Percentiles rank a stretch among this genome's conserved stretches.
Conservation (phyloP, 176 grass and related monocot genomes). For the Pharus latifolius region DNA sequence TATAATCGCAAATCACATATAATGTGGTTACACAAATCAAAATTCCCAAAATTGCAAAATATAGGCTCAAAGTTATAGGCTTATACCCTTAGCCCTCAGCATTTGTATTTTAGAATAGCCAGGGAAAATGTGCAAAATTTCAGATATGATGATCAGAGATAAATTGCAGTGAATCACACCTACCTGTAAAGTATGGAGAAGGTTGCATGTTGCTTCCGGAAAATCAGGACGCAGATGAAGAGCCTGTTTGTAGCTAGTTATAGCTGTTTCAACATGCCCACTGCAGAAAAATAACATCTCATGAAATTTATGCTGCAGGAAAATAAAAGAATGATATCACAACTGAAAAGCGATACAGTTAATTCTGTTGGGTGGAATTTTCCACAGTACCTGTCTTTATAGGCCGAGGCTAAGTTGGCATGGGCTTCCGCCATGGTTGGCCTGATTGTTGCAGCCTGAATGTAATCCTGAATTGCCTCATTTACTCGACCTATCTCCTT, state of each 20-base stretch:
- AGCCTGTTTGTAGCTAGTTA: slow-evolving; percentile 76
- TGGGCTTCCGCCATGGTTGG: slow-evolving; percentile 91
- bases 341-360: background rate
- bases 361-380: background rate
- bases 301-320: background rate
- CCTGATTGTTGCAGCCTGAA: slow-evolving; percentile 56
- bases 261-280: slow-evolving; percentile 67
- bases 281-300: slow-evolving; percentile 28
- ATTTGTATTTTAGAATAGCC: background rate
- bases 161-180: background rate
- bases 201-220: slow-evolving; percentile 85
- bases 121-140: background rate
- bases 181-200: slow-evolving; percentile 85
- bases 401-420: slow-evolving; percentile 90
- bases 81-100: background rate
- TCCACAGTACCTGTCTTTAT: slow-evolving; percentile 63
- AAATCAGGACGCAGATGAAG: slow-evolving; percentile 66
- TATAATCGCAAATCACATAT: too few species aligned
- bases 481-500: slow-evolving; percentile 83
- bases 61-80: background rate
- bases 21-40: background rate
- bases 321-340: background rate
- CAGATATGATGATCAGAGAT: background rate
- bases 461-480: slow-evolving; percentile 91
- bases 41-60: too few species aligned